phyloP scores from a whole-genome alignment of 768 basidiomycete genomes.

The Mycena amicta region DNA sequence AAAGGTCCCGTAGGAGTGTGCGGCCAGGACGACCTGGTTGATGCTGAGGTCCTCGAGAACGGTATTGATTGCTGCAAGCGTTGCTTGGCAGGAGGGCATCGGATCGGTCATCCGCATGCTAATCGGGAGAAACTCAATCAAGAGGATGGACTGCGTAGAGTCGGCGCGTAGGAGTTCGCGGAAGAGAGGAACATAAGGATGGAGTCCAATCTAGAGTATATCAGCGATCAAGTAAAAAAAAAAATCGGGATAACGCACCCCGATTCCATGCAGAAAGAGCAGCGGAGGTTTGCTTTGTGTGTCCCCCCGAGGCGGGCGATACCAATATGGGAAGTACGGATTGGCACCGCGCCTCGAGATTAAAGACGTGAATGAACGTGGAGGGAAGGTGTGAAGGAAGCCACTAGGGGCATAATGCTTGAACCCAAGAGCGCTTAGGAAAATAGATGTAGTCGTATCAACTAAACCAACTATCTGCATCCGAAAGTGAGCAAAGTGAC shows the following conservation, averaged over 20 bases:
- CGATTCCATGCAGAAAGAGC: conserved; percentile 72
- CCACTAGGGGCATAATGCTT: conserved; percentile 48
- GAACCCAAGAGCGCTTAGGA: conserved; percentile 49
- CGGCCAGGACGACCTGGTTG: conserved; percentile 44
- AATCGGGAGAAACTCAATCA: conserved; percentile 62
- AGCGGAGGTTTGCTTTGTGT: conserved; percentile 47
- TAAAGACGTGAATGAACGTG: conserved; percentile 45
- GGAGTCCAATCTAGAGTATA: conserved; percentile 59
- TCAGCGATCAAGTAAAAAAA: background rate
- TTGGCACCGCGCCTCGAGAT: conserved; percentile 46
- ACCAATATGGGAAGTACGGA: conserved; percentile 43
- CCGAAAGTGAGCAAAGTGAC: background rate
- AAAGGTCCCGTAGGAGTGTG: conserved; percentile 68
- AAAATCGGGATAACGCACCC: conserved; percentile 40
- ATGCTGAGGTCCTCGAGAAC: conserved; percentile 49
- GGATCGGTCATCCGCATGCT: conserved; percentile 60
- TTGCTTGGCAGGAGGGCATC: conserved; percentile 43
- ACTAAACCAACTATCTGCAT: conserved; percentile 54
- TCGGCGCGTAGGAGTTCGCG: conserved; percentile 43
- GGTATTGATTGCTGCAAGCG: conserved; percentile 43
- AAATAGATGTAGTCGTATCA: conserved; percentile 47
- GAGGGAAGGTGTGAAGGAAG: conserved; percentile 52
- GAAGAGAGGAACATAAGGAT: conserved; percentile 57
- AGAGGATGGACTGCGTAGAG: conserved; percentile 58
- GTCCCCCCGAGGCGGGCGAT: conserved; percentile 46